Percentiles rank a stretch among this genome's conserved stretches.
Conservation (phyloP, 2,329 filamentous ascomycete genomes). For the Aspergillus sp. region DNA sequence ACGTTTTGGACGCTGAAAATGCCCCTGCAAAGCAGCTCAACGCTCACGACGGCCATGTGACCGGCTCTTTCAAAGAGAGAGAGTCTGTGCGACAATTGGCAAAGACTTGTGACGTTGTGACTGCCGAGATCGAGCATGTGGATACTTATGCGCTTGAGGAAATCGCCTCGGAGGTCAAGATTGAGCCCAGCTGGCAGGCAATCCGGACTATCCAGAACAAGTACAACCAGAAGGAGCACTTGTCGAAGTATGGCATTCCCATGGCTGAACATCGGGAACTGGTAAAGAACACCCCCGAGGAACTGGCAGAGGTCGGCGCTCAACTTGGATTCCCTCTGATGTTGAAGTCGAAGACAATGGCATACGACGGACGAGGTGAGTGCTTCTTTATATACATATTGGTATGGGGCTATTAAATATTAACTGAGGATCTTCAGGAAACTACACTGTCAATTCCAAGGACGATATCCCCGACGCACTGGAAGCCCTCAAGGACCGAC, state of each 20-base stretch:
- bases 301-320: conserved; percentile 59
- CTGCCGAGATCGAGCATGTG: conserved; percentile 93
- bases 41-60: conserved; percentile 67
- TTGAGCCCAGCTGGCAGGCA: conserved; percentile 81
- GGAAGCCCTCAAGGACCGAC: conserved; percentile 61
- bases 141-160: conserved; percentile 86
- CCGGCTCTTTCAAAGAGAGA: conserved; percentile 82
- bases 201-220: conserved; percentile 91
- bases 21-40: conserved; percentile 84
- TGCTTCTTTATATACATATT: neutral
- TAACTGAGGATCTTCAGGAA: conserved; percentile 42
- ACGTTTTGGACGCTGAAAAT: conserved; percentile 70
- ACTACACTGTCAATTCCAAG: conserved; percentile 59
- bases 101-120: conserved; percentile 70
- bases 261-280: conserved; percentile 68
- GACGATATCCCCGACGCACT: conserved; percentile 62
- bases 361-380: conserved; percentile 83
- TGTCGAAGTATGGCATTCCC: conserved; percentile 63
- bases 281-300: conserved; percentile 53
- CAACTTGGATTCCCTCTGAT: conserved; percentile 79
- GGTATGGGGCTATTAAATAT: no score
- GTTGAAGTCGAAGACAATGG: conserved; percentile 85
- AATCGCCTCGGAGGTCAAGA: conserved; percentile 61
- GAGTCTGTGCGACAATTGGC: conserved; percentile 77
- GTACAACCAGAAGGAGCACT: conserved; percentile 79